Evolutionary conservation across 2,329 filamentous ascomycete genomes (phyloP), one percentile per base, ranked within the genome.

Genomic region (Rhytidhysteron rufulum): DNA sequence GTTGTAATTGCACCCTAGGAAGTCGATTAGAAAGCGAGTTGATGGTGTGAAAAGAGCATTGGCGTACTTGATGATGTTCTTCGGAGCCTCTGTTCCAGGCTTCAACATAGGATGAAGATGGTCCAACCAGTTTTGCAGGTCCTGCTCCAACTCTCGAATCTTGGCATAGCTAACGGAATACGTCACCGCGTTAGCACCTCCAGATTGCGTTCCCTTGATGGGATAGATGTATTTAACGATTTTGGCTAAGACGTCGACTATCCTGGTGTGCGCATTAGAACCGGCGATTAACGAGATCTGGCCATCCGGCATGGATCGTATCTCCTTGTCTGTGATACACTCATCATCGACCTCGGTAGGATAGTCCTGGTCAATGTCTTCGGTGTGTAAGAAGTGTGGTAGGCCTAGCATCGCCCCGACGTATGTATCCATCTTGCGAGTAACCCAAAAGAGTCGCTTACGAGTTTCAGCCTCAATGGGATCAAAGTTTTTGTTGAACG

Each of bases 61-160:
- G 40, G 64, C 78, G 70, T 76, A 88, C 87, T 88, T 78, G 52
- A 89, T 78, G 18, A 90, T 78, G 54, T 90, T 82, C 24, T 83
- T 78, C 1, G 83, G 75, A 0, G 83, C 85, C 37, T 93, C 88
- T 1, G 83, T 78, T 45, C 87, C 88, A 1, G 89, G 89, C 45
- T 85, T 83, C 66, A 95, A 81, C 39, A 82, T 79, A 50, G 82
- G 74, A 0, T 90, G 91, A 19, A 98, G 62, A 42, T 74, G 69
- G 39, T 80, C 77, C 65, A 82, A 76, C 80, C 80, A 84, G 11
- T 67, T 63, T 52, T 82, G 78, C 38, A 84, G 64, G 53, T 83
- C 79, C 40, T 74, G 70, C 58, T 84, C 80, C 40, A 84, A 76
- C 48, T 83, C 80, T 17, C 78, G 71, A 29, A 84, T 83, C 48